These are phyloP conservation scores for Juncus inflexus DNA, from an alignment of 176 grass and related monocot species.

Conservation along the genomic window DNA sequence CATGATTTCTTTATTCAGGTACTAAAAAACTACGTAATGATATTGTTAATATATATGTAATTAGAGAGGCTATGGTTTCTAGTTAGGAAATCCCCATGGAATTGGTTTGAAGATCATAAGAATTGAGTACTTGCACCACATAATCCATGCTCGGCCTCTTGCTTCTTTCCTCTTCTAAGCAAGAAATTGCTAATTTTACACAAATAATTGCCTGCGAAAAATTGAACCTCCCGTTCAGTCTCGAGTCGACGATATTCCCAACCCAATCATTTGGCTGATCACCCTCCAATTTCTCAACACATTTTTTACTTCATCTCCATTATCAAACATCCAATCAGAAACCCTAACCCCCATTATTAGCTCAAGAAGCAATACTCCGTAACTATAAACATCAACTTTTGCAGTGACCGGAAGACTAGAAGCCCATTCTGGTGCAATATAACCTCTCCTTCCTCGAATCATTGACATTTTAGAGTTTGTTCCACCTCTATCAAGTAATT, in stretches of 20 bases:
- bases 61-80: no score
- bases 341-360: conserved; percentile 24
- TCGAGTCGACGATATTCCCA: conserved; percentile 1
- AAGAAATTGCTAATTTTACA: conserved; percentile 9
- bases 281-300: conserved; percentile 11
- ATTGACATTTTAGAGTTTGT: conserved; percentile 22
- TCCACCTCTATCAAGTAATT: conserved; percentile 26
- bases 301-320: background rate
- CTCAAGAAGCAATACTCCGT: conserved; percentile 39
- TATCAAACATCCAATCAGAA: conserved; percentile 18
- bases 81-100: background rate
- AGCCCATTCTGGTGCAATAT: conserved; percentile 43
- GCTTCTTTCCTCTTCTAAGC: conserved; percentile 6
- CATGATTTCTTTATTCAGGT: no score
- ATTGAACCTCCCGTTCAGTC: conserved; percentile 7
- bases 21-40: no score
- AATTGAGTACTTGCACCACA: conserved; percentile 11
- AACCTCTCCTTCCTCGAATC: conserved; percentile 40
- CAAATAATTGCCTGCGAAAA: conserved; percentile 16
- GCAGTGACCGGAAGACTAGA: conserved; percentile 25
- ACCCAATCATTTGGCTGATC: conserved; percentile 20
- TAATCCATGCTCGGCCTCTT: conserved; percentile 13
- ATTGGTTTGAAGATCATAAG: conserved; percentile 10
- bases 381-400: conserved; percentile 41
- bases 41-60: no score